These are phyloP conservation scores for Piloderma croceum DNA, from an alignment of 768 basidiomycete genomes.

Conservation along the genomic window DNA sequence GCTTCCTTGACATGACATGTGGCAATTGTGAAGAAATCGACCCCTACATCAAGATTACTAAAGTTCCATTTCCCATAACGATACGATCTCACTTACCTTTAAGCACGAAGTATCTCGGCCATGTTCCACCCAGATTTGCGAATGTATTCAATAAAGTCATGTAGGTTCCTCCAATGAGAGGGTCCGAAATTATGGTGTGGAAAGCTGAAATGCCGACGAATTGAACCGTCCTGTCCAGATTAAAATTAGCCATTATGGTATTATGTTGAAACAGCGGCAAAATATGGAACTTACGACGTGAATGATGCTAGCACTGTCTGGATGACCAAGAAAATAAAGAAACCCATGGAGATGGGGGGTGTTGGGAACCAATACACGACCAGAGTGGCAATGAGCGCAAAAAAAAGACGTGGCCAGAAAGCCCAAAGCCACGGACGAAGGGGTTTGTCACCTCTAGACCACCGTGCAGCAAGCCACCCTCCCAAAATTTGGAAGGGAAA, in stretches of 20 bases:
- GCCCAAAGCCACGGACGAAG: constrained; percentile 86
- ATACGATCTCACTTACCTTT: constrained; percentile 47
- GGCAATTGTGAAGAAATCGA: constrained; percentile 83
- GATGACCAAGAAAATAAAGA: constrained; percentile 75
- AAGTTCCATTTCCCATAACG: not conserved
- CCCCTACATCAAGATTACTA: constrained; percentile 42
- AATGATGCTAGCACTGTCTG: constrained; percentile 84
- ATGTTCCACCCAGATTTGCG: constrained; percentile 94
- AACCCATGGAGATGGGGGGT: constrained; percentile 64
- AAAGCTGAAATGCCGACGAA: constrained; percentile 99
- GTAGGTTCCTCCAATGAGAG: constrained; percentile 95
- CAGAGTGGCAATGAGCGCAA: constrained; percentile 65
- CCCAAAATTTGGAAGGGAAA: constrained; percentile 96
- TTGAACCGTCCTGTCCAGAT: constrained; percentile 75
- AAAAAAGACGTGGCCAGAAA: constrained; percentile 80
- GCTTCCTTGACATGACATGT: constrained; percentile 70
- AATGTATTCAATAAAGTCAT: constrained; percentile 98
- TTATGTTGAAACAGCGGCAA: too few species aligned
- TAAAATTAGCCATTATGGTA: constrained; percentile 6
- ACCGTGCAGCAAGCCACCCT: constrained; percentile 90
- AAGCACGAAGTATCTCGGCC: constrained; percentile 96
- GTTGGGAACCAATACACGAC: constrained; percentile 83
- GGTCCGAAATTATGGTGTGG: constrained; percentile 94
- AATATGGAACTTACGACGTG: constrained; percentile 54
- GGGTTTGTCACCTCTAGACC: constrained; percentile 77